Base-by-base conservation (phyloP, 2,329 filamentous ascomycete species). In the Tympanopsis confertula region DNA sequence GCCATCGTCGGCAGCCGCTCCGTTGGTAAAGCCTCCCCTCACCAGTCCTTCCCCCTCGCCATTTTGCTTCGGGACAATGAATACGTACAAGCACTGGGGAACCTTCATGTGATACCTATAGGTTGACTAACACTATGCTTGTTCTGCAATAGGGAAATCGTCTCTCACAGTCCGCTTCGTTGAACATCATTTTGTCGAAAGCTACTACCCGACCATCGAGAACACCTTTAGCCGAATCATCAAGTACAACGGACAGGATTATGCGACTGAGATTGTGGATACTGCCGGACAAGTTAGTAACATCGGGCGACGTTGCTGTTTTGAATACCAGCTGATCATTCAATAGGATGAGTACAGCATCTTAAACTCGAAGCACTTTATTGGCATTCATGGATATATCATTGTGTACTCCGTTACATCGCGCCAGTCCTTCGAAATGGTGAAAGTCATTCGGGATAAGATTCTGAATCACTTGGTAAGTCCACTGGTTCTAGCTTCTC, bases 171-270 rank as follows among this genome's bases (percentile, higher is more conserved):
- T 96, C 35, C 89, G 89, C 56, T 96, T 91, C 55, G 89, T 95
- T 55, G 91, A 98, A 58, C 87, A 87, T 44, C 88, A 94, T 64
- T 98, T 98, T 56, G 89, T 98, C 54, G 91, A 98, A 61, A 93
- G 85, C 61, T 98, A 98, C 65, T 98, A 98, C 60, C 91, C 91
- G 24, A 98, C 91, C 29, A 96, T 98, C 53, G 91, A 98, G 62
- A 98, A 96, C 61, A 96, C 89, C 2, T 98, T 98, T 59, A 93
- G 83, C 68, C 94, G 94, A 60, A 81, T 87, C 48, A 94, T 98
- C 58, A 83, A 86, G 51, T 82, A 84, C 61, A 94, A 91, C 62
- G 82, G 84, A 37, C 86, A 95, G 60, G 91, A 96, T 47, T 98
- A 80, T 61, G 79, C 85, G 37, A 94, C 88, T 12, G 91, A 98